A percentile compares a stretch with the other conserved stretches of the same genome.
phyloP scores from a whole-genome alignment of 768 basidiomycete genomes.

The Chalciporus chontae region DNA sequence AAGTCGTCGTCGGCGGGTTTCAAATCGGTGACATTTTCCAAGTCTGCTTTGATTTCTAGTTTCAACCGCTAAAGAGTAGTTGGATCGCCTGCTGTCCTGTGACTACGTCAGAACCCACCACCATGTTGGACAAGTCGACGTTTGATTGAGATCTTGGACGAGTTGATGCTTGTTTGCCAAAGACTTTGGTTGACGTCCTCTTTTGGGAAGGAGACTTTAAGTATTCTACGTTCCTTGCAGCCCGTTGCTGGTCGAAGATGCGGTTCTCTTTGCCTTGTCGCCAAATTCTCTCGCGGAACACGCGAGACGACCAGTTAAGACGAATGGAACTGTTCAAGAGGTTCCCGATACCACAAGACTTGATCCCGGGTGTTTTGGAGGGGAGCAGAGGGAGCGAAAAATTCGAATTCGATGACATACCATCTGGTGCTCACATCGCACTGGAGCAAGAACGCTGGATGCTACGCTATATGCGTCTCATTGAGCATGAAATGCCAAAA shows the following conservation, averaged over 20 bases:
- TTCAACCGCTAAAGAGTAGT: conserved; percentile 44
- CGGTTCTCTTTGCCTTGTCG: conserved; percentile 14
- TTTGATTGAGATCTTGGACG: conserved; percentile 1
- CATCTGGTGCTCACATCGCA: conserved; percentile 67
- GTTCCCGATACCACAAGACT: conserved; percentile 39
- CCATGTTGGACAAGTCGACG: conserved; percentile 35
- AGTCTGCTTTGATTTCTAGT: conserved; percentile 72
- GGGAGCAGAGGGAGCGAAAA: conserved; percentile 1
- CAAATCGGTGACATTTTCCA: conserved; percentile 75
- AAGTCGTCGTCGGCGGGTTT: conserved; percentile 64
- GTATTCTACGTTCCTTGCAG: background rate
- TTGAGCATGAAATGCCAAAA: conserved; percentile 86
- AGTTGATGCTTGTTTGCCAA: conserved; percentile 26
- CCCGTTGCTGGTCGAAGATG: conserved; percentile 16
- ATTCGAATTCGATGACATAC: conserved; percentile 52
- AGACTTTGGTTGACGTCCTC: background rate
- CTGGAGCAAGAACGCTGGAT: conserved; percentile 71
- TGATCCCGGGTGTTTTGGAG: conserved; percentile 9
- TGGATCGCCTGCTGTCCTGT: background rate
- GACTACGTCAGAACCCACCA: conserved; percentile 39
- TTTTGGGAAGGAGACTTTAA: background rate
- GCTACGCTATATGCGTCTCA: conserved; percentile 76
- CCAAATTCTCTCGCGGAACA: conserved; percentile 6
- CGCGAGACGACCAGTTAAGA: background rate
- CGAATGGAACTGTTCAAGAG: conserved; percentile 19